A percentile compares a stretch with the other conserved stretches of the same genome.
These are phyloP conservation scores for Hypoxylon crocopeplum DNA, from an alignment of 495 filamentous ascomycete species.

Conservation along the genomic window DNA sequence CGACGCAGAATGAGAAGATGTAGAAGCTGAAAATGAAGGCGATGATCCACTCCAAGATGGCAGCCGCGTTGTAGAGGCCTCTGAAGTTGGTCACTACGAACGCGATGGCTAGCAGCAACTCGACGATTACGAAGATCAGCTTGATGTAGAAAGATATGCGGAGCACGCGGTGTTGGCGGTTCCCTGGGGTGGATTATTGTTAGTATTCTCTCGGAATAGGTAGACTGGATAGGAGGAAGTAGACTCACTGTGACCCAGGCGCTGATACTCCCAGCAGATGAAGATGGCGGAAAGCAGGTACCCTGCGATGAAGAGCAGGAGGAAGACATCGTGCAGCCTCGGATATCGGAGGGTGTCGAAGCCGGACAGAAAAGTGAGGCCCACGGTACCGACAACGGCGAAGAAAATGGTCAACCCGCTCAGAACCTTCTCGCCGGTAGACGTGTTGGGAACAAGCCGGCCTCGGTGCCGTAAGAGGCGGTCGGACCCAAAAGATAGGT, in stretches of 20 bases:
- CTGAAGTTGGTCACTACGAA: slow-evolving; percentile 57
- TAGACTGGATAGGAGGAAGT: not conserved
- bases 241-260: slow-evolving; percentile 69
- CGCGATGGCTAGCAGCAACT: slow-evolving; percentile 74
- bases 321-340: slow-evolving; percentile 74
- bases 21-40: slow-evolving; percentile 92
- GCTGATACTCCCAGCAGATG: slow-evolving; percentile 87
- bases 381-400: slow-evolving; percentile 75
- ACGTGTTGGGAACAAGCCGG: slow-evolving; percentile 73
- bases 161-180: slow-evolving; percentile 75
- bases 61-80: slow-evolving; percentile 59
- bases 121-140: slow-evolving; percentile 77
- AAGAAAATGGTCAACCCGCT: slow-evolving; percentile 73
- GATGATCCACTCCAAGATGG: slow-evolving; percentile 77
- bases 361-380: slow-evolving; percentile 80
- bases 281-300: slow-evolving; percentile 82
- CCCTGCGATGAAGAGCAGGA: slow-evolving; percentile 84
- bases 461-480: slow-evolving; percentile 81
- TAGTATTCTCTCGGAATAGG: not conserved
- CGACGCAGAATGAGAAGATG: slow-evolving; percentile 85
- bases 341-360: slow-evolving; percentile 80
- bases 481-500: slow-evolving; percentile 81
- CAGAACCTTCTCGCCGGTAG: slow-evolving; percentile 70
- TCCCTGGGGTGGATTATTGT: slow-evolving; percentile 50
- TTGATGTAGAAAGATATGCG: slow-evolving; percentile 84